phyloP scores from a whole-genome alignment of 2,329 filamentous ascomycete genomes.

The Colletotrichum sp. region DNA sequence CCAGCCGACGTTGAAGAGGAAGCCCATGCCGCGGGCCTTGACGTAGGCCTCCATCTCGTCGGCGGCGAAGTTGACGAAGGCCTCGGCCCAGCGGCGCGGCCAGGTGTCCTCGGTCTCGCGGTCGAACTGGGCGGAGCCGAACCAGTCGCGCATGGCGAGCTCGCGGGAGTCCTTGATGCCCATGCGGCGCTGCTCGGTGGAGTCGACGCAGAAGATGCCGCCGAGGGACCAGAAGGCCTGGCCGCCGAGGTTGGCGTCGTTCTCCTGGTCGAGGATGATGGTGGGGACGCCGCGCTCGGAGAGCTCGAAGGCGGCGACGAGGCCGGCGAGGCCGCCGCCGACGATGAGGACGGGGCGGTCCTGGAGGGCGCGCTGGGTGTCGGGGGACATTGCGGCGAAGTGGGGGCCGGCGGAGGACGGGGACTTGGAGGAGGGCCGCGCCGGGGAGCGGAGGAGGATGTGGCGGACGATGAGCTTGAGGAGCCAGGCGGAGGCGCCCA shows the following conservation, averaged over 20 bases:
- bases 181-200: slow-evolving; percentile 58
- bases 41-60: slow-evolving; percentile 65
- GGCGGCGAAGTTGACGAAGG: slow-evolving; percentile 66
- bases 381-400: slow-evolving; percentile 10
- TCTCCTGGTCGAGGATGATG: slow-evolving; percentile 64
- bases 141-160: slow-evolving; percentile 64
- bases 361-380: slow-evolving; percentile 1
- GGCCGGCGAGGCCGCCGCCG: slow-evolving; percentile 62
- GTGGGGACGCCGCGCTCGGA: slow-evolving; percentile 52
- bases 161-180: slow-evolving; percentile 63
- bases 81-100: slow-evolving; percentile 66
- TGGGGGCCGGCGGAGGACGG: slow-evolving; percentile 8
- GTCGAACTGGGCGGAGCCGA: slow-evolving; percentile 62
- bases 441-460: slow-evolving; percentile 13
- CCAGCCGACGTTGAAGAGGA: slow-evolving; percentile 62
- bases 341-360: slow-evolving; percentile 56
- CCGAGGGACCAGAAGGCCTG: slow-evolving; percentile 70
- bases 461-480: slow-evolving; percentile 17
- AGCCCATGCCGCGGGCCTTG: slow-evolving; percentile 55
- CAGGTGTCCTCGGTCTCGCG: slow-evolving; percentile 60
- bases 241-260: slow-evolving; percentile 59
- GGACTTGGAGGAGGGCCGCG: slow-evolving; percentile 3
- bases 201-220: slow-evolving; percentile 65
- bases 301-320: slow-evolving; percentile 64
- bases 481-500: slow-evolving; percentile 17